Evolutionary conservation across 768 basidiomycete species (phyloP).

Genomic region (Pleurotus djamor): DNA sequence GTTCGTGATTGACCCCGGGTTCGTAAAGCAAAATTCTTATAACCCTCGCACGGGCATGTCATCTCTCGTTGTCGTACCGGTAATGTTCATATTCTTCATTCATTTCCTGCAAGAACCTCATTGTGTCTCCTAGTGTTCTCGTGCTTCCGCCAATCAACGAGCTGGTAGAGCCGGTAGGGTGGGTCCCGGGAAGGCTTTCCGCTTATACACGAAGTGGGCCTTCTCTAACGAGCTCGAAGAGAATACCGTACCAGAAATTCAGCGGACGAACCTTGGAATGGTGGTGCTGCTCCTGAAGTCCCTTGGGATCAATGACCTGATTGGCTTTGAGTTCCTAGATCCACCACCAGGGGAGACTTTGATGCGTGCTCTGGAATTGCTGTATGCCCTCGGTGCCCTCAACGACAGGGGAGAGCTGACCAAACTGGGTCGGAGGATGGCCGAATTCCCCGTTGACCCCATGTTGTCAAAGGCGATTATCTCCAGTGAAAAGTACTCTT

Average conservation of each 20-base stretch:
- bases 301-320: conserved; percentile 96
- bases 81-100: conserved; percentile 34
- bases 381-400: conserved; percentile 94
- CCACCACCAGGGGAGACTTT: conserved; percentile 98
- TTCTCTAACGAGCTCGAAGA: conserved; percentile 94
- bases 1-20: conserved; percentile 98
- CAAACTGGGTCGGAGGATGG: conserved; percentile 96
- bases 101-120: too few relatives aligned
- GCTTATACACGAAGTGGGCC: conserved; percentile 99
- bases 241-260: conserved; percentile 98
- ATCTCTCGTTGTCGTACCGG: conserved; percentile 92
- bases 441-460: conserved; percentile 98
- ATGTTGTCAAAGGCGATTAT: conserved; percentile 97
- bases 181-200: conserved; percentile 96
- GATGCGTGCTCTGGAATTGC: conserved; percentile 88
- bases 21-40: conserved; percentile 99
- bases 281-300: conserved; percentile 95
- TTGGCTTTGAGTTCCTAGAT: conserved; percentile 98
- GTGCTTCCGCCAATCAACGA: conserved; percentile 95
- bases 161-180: conserved; percentile 98
- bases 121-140: conserved; percentile 65
- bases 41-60: conserved; percentile 99
- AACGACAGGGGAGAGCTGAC: conserved; percentile 97
- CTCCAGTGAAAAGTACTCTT: conserved; percentile 89
- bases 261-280: conserved; percentile 96